These are phyloP conservation scores for Populus hybrid DNA, from an alignment of 441 rosid species.

Conservation along the genomic window DNA sequence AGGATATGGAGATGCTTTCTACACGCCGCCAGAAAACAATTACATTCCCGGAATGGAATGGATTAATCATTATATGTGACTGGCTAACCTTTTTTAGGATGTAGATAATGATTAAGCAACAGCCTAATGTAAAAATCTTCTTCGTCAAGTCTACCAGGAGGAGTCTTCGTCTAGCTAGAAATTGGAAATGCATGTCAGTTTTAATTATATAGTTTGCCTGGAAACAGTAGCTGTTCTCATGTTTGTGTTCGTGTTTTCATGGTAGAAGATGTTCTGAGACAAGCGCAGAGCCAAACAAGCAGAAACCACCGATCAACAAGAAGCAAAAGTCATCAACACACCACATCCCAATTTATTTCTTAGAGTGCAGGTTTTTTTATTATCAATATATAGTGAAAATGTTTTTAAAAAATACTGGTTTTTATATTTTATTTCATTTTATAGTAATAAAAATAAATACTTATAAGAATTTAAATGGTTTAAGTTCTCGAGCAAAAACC, in stretches of 20 bases:
- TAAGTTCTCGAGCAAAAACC: too few relatives aligned
- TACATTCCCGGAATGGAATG: slow-evolving; percentile 54
- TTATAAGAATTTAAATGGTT: too few relatives aligned
- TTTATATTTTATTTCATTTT: too few relatives aligned
- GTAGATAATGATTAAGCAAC: slow-evolving; percentile 18
- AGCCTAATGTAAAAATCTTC: slow-evolving; percentile 18
- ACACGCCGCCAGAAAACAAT: slow-evolving; percentile 38
- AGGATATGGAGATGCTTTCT: slow-evolving; percentile 42
- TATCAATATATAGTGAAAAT: too few relatives aligned
- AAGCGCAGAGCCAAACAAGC: neutral
- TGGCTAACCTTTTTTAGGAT: neutral
- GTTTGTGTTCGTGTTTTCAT: neutral
- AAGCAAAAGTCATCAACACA: neutral
- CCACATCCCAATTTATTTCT: too few relatives aligned
- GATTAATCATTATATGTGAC: slow-evolving; percentile 24
- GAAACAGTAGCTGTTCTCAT: neutral
- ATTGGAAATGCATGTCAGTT: neutral
- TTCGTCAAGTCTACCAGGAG: neutral
- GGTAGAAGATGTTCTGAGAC: neutral
- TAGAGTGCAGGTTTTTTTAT: too few relatives aligned
- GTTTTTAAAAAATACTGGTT: too few relatives aligned
- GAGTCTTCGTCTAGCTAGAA: neutral
- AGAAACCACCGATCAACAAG: neutral
- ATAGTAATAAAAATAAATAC: too few relatives aligned
- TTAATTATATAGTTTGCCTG: neutral